A percentile compares a stretch with the other conserved stretches of the same genome.
phyloP scores from a whole-genome alignment of 1,284 basidiomycete species.

The Fistulinella staudtii region DNA sequence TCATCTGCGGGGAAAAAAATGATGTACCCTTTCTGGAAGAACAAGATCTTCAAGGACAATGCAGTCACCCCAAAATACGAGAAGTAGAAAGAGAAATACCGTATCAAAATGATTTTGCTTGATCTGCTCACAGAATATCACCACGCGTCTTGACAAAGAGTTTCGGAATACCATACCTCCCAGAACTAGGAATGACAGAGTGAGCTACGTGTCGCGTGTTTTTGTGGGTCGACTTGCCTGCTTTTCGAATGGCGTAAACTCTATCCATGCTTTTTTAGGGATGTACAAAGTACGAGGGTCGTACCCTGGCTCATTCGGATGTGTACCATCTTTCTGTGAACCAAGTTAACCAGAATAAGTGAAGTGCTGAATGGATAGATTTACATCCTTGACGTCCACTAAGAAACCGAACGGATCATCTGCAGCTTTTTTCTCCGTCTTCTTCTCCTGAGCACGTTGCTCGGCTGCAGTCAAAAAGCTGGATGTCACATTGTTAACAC shows the following conservation, averaged over 20 bases:
- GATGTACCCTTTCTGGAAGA: conserved; percentile 93
- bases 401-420: conserved; percentile 88
- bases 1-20: neutral
- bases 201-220: neutral
- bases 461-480: conserved; percentile 86
- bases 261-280: conserved; percentile 74
- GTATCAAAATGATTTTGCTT: conserved; percentile 95
- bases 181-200: conserved; percentile 65
- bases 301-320: conserved; percentile 83
- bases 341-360: neutral
- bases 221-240: conserved; percentile 50
- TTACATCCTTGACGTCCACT: conserved; percentile 68
- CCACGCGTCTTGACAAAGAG: neutral
- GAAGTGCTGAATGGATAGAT: conserved; percentile 15
- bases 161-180: conserved; percentile 51
- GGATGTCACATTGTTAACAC: conserved; percentile 25
- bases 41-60: conserved; percentile 60
- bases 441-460: conserved; percentile 69
- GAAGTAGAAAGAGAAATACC: conserved; percentile 32
- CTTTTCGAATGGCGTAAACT: conserved; percentile 94
- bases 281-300: conserved; percentile 89
- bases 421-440: conserved; percentile 75
- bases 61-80: conserved; percentile 3
- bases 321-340: conserved; percentile 74
- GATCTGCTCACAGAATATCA: conserved; percentile 46